Evolutionary conservation across 495 filamentous ascomycete species (phyloP).

Genomic region (Rostrohypoxylon terebratum): DNA sequence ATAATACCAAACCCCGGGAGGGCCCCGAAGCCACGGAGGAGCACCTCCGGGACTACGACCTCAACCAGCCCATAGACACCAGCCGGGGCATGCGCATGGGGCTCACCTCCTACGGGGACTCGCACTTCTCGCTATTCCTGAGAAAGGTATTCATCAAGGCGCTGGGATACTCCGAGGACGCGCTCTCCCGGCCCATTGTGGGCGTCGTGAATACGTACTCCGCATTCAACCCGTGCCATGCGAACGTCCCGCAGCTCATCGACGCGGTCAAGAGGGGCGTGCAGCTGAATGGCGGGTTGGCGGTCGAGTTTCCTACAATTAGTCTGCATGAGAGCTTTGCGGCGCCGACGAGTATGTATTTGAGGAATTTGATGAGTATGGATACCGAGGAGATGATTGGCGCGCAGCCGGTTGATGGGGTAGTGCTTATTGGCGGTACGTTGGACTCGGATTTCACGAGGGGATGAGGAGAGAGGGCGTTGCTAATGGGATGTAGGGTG

Average conservation of each 20-base stretch:
- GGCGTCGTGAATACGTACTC: constrained; percentile 76
- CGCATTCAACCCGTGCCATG: constrained; percentile 75
- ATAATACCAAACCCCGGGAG: not conserved
- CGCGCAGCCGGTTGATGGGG: constrained; percentile 73
- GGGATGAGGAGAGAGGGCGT: not conserved
- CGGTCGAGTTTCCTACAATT: constrained; percentile 75
- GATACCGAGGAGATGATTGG: constrained; percentile 78
- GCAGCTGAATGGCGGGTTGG: constrained; percentile 69
- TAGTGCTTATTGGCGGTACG: constrained; percentile 72
- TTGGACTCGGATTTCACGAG: not conserved
- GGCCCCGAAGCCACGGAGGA: not conserved
- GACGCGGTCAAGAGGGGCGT: constrained; percentile 73
- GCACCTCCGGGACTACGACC: constrained; percentile 63
- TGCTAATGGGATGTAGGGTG: constrained; percentile 57
- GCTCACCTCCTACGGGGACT: constrained; percentile 74
- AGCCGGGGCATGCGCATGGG: constrained; percentile 67
- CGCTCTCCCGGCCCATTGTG: constrained; percentile 72
- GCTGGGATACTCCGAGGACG: constrained; percentile 73
- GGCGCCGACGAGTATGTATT: constrained; percentile 74
- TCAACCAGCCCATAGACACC: constrained; percentile 60
- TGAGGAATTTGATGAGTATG: constrained; percentile 77
- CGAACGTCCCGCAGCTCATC: constrained; percentile 73
- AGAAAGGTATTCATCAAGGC: constrained; percentile 79
- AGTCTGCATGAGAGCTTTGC: constrained; percentile 73
- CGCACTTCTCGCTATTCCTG: constrained; percentile 76